Base-by-base conservation (phyloP, 208 protist species). In the Lotmaria passim region DNA sequence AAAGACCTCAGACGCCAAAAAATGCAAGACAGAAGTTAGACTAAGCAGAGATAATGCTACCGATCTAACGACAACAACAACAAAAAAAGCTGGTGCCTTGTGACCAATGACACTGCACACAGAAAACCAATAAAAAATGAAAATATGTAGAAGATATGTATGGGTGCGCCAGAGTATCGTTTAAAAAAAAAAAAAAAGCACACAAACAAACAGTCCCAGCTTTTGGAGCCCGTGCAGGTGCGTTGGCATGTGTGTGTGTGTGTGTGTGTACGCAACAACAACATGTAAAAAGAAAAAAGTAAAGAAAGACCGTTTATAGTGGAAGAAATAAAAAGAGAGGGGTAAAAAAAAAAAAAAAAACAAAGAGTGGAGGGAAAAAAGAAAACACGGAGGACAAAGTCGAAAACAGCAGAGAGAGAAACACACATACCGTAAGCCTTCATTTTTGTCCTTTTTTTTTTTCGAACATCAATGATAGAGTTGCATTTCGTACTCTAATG, bases 281-380 rank as follows among this genome's bases (percentile, higher is more conserved):
- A 39, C 36, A 39, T 14, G 36, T 39, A 39, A 12, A 39, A 69
- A n/a, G 19, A 72, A 47, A 59, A 69, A 65, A 58, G 36, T 64
- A 67, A 47, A 58, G 36, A 69, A 67, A 47, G 26, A 52, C 36
- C 6, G n/a, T 53, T 19, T 19, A 56, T n/a, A 8, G 36, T 26
- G 5, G 38, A 15, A 34, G 28, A 34, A 36, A 46, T 38, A 30
- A 15, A 34, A 33, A 34, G 28, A 46, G 52, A 30, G 30, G 34
- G 33, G 30, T 24, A 41, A 59, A 41, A 36, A 39, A 59, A 36
- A 52, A 52, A 5, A 64, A 41, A 64, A 21, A 44, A 59, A 64
- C 30, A n/a, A 15, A 23, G 34, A 41, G 41, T 23, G 23, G 7
- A 8, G 36, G 19, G 5, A 46, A 15, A 34, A 33, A 77, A 64